Conservation (phyloP, 371 early-diverging fungal genomes). For the Mucor piriformis region DNA sequence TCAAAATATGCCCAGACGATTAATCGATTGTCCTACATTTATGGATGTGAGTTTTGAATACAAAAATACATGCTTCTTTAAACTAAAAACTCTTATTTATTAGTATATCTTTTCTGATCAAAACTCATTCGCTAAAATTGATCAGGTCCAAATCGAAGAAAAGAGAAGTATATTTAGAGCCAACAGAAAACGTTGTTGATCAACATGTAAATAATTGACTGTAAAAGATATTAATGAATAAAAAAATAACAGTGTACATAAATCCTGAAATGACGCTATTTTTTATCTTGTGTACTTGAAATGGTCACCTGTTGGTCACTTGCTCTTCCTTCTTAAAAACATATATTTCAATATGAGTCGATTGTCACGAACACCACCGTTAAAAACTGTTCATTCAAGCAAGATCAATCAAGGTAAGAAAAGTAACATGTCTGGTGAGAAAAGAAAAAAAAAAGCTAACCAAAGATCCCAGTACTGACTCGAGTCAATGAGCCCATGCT, state of each 20-base stretch:
- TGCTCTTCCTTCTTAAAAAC: not conserved
- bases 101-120: slow-evolving; percentile 3
- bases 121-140: not conserved
- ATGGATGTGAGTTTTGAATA: slow-evolving; percentile 54
- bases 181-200: not conserved
- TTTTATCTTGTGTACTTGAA: too few relatives aligned
- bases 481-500: not conserved
- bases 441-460: not conserved
- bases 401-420: not conserved
- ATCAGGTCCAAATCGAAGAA: not conserved
- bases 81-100: not conserved
- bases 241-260: slow-evolving; percentile 1
- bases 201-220: not conserved
- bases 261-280: not conserved
- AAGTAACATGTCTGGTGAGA: not conserved
- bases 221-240: not conserved
- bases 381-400: not conserved
- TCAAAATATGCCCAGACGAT: slow-evolving; percentile 67
- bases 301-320: not conserved
- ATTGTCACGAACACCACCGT: slow-evolving; percentile 7
- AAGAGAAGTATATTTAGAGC: slow-evolving; percentile 3
- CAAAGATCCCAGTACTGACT: not conserved
- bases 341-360: not conserved
- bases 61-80: not conserved
- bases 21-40: slow-evolving; percentile 73